Percentiles rank a stretch among this genome's conserved stretches.
phyloP scores from a whole-genome alignment of 2,329 filamentous ascomycete species.

The Pezicula radicicola region DNA sequence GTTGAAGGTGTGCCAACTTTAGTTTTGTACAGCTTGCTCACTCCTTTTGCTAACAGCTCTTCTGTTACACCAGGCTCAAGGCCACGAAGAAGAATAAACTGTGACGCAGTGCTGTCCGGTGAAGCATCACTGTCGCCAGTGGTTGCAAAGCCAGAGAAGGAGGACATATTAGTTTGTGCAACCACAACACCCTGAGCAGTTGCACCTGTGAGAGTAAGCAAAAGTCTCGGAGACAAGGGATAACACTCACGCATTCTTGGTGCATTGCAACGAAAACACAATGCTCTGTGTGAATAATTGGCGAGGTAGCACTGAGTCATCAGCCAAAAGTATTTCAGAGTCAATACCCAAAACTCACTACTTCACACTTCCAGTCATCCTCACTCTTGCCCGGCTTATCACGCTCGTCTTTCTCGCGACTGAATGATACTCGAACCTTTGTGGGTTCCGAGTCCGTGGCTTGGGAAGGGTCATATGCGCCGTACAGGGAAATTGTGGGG shows the following conservation, averaged over 20 bases:
- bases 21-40: conserved; percentile 69
- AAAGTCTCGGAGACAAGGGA: background rate
- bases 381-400: conserved; percentile 40
- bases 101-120: conserved; percentile 51
- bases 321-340: conserved; percentile 3
- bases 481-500: conserved; percentile 46
- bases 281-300: conserved; percentile 53
- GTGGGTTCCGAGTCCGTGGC: conserved; percentile 37
- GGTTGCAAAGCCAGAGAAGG: conserved; percentile 40
- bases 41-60: conserved; percentile 67
- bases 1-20: conserved; percentile 35
- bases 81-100: conserved; percentile 73
- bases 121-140: conserved; percentile 52
- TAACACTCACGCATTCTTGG: conserved; percentile 44
- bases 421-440: conserved; percentile 43
- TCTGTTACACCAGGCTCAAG: conserved; percentile 70
- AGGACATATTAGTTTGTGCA: conserved; percentile 33
- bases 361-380: conserved; percentile 54
- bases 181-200: conserved; percentile 28
- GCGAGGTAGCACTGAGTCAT: conserved; percentile 45
- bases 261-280: conserved; percentile 57
- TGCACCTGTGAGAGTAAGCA: conserved; percentile 28
- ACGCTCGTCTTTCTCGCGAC: conserved; percentile 49
- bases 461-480: conserved; percentile 35
- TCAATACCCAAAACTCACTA: conserved; percentile 32